Evolutionary conservation across 495 filamentous ascomycete species (phyloP).

Genomic region (Cladorrhinum samala): DNA sequence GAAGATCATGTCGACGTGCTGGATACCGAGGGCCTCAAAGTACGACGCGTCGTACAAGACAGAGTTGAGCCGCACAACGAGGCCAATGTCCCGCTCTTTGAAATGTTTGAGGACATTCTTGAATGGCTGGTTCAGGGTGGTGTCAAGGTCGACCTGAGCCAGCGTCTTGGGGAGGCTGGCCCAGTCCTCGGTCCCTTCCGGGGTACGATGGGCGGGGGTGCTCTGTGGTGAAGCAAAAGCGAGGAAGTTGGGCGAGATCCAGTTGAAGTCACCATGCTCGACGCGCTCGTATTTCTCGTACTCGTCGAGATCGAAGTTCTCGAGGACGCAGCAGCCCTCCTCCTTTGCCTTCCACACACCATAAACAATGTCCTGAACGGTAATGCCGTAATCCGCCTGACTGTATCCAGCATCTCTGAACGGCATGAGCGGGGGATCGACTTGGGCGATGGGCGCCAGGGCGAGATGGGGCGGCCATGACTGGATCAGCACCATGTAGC

Average conservation of each 20-base stretch:
- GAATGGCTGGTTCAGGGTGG: slow-evolving; percentile 70
- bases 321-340: slow-evolving; percentile 76
- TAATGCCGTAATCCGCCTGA: slow-evolving; percentile 92
- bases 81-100: slow-evolving; percentile 71
- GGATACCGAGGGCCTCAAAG: slow-evolving; percentile 90
- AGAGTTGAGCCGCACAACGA: slow-evolving; percentile 93
- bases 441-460: slow-evolving; percentile 92
- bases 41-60: slow-evolving; percentile 91
- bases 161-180: slow-evolving; percentile 62
- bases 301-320: slow-evolving; percentile 90
- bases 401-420: slow-evolving; percentile 98
- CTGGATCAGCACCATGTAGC: slow-evolving; percentile 98
- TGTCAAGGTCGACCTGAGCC: slow-evolving; percentile 55
- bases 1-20: slow-evolving; percentile 98
- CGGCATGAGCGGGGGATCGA: slow-evolving; percentile 94
- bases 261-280: slow-evolving; percentile 99
- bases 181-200: slow-evolving; percentile 63
- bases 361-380: slow-evolving; percentile 94
- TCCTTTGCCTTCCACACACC: slow-evolving; percentile 99
- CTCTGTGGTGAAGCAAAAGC: slow-evolving; percentile 94
- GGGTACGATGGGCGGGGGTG: slow-evolving; percentile 63
- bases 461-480: slow-evolving; percentile 96
- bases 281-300: slow-evolving; percentile 95
- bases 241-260: slow-evolving; percentile 90
- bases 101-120: slow-evolving; percentile 95